Base-by-base conservation (phyloP, 495 filamentous ascomycete species). In the Hypoxylon subgilvum region DNA sequence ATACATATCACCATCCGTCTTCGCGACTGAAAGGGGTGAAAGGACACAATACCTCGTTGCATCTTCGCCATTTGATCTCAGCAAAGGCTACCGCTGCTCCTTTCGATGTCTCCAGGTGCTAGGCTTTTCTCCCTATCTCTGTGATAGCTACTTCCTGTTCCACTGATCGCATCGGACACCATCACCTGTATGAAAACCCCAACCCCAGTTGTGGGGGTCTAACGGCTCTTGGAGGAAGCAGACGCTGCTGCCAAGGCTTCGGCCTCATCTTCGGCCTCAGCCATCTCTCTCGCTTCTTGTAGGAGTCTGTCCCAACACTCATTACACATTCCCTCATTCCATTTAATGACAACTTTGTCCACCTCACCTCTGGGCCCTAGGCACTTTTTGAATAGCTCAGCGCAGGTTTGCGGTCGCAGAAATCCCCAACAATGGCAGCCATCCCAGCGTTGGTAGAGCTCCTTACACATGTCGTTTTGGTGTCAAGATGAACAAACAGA, bases 251-350 rank as follows among this genome's bases (percentile, higher is more conserved):
- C 56, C 12, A 54, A 14, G 16, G 46, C 43, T 47, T 61, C 51
- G 6, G 63, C 50, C 31, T 54, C 58, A 3, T 55, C 48, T 45
- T 65, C 57, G 38, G 64, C 66, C 3, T 69, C 66, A 1, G 64
- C 67, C 67, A 70, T 70, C 56, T 70, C 67, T 13, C 61, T 63
- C 14, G 64, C 65, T 52, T 70, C 67, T 25, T 65, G 49, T 25
- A 67, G 41, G 18, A 67, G 66, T 27, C 67, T 63, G 18, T 70
- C 67, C 67, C 67, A 70, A 42, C 67, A 70, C 31, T 70, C 67
- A 12, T 67, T 65, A 18, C 67, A 70, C 67, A 70, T 67, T n/a
- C 67, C 65, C 0, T 70, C 67, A 18, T 70, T 70, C 67, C 67
- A 70, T 46, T 65, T 65, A 14, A 70, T 46, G 14, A 70, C 52